Conservation (phyloP, 441 rosid genomes). For the Populus hybrid region DNA sequence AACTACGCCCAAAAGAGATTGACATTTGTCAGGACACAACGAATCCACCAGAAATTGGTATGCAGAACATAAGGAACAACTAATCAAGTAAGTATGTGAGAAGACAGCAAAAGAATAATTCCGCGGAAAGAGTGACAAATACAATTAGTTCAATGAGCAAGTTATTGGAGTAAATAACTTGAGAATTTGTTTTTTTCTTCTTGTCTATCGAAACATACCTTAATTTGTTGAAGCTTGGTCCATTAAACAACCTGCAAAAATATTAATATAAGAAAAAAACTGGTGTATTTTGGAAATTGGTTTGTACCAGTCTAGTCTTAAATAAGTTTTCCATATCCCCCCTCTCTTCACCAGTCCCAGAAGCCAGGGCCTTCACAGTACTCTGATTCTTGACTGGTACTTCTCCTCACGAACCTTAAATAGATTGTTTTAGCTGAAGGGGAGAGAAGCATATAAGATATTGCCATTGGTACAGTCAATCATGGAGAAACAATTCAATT, state of each 20-base stretch:
- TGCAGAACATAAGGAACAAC: background rate
- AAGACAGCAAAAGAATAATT: background rate
- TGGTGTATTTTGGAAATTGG: background rate
- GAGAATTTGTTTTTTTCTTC: background rate
- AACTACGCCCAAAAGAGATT: background rate
- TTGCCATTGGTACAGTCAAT: conserved; percentile 3
- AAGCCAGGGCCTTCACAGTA: conserved; percentile 88
- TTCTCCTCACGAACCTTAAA: conserved; percentile 84
- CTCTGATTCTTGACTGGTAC: conserved; percentile 71
- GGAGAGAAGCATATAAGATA: conserved; percentile 14
- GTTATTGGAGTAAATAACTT: background rate
- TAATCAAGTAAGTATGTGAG: background rate
- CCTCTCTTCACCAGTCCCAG: conserved; percentile 56
- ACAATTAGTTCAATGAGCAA: background rate
- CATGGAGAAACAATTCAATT: conserved; percentile 4
- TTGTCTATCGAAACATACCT: conserved; percentile 39
- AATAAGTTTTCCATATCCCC: conserved; percentile 42
- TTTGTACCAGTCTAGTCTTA: background rate
- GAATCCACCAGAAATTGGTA: no score
- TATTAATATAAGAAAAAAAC: conserved; percentile 10
- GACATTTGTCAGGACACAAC: background rate
- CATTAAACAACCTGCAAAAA: conserved; percentile 38
- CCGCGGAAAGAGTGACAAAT: background rate
- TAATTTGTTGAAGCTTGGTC: conserved; percentile 48
- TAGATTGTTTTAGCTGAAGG: conserved; percentile 79